phyloP scores from a whole-genome alignment of 2,329 filamentous ascomycete species.

The Botrytis tulipae region DNA sequence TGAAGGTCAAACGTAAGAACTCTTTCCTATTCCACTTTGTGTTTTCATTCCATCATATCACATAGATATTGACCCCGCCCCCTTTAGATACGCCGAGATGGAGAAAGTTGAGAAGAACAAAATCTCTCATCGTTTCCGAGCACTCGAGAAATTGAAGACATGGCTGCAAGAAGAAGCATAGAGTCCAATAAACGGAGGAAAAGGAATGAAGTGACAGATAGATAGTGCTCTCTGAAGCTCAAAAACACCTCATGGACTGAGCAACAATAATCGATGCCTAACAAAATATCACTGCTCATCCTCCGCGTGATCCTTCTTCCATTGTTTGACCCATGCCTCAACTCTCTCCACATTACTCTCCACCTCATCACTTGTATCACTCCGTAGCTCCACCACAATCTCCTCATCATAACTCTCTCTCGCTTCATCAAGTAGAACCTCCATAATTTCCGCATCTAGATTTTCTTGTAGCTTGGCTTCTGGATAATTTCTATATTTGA shows the following conservation, averaged over 20 bases:
- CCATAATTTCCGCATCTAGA: conserved; percentile 95
- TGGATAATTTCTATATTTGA: conserved; percentile 63
- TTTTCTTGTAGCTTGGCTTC: conserved; percentile 93
- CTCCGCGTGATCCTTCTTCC: conserved; percentile 65
- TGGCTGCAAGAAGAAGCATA: conserved; percentile 57
- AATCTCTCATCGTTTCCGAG: conserved; percentile 86
- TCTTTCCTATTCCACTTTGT: conserved; percentile 21
- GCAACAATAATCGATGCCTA: not conserved
- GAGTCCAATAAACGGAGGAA: conserved; percentile 21
- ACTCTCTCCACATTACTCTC: conserved; percentile 86
- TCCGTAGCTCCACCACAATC: conserved; percentile 84
- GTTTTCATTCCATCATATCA: not conserved
- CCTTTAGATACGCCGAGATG: conserved; percentile 85
- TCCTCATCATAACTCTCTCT: conserved; percentile 81
- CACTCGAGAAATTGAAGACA: conserved; percentile 78
- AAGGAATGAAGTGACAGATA: not conserved
- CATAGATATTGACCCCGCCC: not conserved
- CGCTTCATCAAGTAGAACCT: conserved; percentile 88
- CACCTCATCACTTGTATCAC: conserved; percentile 79
- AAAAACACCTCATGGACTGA: not conserved
- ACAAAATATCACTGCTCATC: conserved; percentile 23
- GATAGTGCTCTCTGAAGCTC: not conserved
- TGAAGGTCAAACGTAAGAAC: conserved; percentile 67
- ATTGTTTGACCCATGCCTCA: conserved; percentile 75
- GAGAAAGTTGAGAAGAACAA: conserved; percentile 82